Percentiles rank a stretch among this genome's conserved stretches.
Conservation (phyloP, 1,139 yeast genomes). For the Pneumocystis canis region DNA sequence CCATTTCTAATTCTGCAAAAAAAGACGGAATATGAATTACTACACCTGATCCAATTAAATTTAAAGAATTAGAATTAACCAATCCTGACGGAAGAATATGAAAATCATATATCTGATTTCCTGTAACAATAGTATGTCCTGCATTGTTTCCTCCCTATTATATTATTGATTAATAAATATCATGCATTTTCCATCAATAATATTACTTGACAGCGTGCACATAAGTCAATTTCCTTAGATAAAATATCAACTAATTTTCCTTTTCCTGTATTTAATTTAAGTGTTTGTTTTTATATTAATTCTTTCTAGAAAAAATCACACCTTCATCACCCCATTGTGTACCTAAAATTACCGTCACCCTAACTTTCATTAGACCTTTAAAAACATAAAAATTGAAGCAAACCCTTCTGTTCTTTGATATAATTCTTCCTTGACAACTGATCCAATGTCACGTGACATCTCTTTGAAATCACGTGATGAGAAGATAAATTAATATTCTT, state of each 20-base stretch:
- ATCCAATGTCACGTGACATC: too few relatives aligned
- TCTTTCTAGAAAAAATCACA: background rate
- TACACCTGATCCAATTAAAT: slow-evolving; percentile 90
- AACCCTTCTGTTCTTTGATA: background rate
- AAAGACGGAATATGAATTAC: slow-evolving; percentile 91
- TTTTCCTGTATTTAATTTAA: slow-evolving; percentile 33
- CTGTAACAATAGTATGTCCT: slow-evolving; percentile 94
- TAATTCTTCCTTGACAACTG: background rate
- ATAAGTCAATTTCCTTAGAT: slow-evolving; percentile 86
- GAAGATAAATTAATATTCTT: too few relatives aligned
- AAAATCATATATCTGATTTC: slow-evolving; percentile 79
- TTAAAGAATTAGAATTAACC: slow-evolving; percentile 79
- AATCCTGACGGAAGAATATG: slow-evolving; percentile 94
- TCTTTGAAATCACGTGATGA: too few relatives aligned
- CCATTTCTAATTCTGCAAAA: slow-evolving; percentile 66
- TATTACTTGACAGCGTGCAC: slow-evolving; percentile 77
- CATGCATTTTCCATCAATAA: background rate
- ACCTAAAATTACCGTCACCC: slow-evolving; percentile 91
- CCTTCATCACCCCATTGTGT: slow-evolving; percentile 99
- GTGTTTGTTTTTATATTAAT: background rate
- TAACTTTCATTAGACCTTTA: slow-evolving; percentile 17
- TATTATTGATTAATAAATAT: background rate
- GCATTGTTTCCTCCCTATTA: slow-evolving; percentile 86
- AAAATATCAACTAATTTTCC: slow-evolving; percentile 90
- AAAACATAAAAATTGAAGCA: too few relatives aligned